These are phyloP conservation scores for Camellia oleifera DNA, from an alignment of 179 eudicot species.

Conservation along the genomic window DNA sequence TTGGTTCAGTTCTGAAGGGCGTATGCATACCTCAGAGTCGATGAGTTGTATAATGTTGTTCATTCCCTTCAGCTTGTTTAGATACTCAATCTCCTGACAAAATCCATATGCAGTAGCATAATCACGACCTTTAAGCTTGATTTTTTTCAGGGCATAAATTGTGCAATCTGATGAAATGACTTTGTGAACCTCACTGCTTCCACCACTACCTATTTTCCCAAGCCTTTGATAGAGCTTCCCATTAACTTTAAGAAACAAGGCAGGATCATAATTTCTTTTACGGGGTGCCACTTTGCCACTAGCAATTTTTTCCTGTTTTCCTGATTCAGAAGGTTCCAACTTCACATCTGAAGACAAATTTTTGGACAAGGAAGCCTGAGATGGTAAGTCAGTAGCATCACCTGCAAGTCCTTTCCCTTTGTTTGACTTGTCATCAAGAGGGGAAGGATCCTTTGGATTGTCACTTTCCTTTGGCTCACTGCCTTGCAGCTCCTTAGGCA, in stretches of 20 bases:
- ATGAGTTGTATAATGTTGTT: conserved; percentile 85
- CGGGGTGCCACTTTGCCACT: conserved; percentile 49
- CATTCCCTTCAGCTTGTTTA: conserved; percentile 84
- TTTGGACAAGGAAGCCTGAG: conserved; percentile 35
- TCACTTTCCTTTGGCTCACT: conserved; percentile 27
- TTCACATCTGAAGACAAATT: conserved; percentile 39
- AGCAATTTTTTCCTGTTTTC: conserved; percentile 52
- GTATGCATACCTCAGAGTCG: conserved; percentile 81
- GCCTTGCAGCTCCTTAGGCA: conserved; percentile 21
- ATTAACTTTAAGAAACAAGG: conserved; percentile 84
- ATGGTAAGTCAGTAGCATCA: conserved; percentile 32
- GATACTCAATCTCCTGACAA: conserved; percentile 88
- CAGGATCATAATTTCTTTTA: conserved; percentile 78
- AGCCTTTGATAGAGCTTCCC: conserved; percentile 96
- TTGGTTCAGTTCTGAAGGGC: background rate
- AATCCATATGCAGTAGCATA: conserved; percentile 95
- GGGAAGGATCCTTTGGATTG: conserved; percentile 31
- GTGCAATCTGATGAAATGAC: conserved; percentile 90
- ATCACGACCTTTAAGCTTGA: conserved; percentile 96
- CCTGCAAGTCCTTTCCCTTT: conserved; percentile 28
- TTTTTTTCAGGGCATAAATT: conserved; percentile 89
- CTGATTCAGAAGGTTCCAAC: conserved; percentile 51
- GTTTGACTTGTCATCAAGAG: conserved; percentile 26
- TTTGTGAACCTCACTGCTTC: conserved; percentile 98
- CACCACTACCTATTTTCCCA: conserved; percentile 98